These are phyloP conservation scores for Volutella citrinella DNA, from an alignment of 2,329 filamentous ascomycete species.

Conservation along the genomic window DNA sequence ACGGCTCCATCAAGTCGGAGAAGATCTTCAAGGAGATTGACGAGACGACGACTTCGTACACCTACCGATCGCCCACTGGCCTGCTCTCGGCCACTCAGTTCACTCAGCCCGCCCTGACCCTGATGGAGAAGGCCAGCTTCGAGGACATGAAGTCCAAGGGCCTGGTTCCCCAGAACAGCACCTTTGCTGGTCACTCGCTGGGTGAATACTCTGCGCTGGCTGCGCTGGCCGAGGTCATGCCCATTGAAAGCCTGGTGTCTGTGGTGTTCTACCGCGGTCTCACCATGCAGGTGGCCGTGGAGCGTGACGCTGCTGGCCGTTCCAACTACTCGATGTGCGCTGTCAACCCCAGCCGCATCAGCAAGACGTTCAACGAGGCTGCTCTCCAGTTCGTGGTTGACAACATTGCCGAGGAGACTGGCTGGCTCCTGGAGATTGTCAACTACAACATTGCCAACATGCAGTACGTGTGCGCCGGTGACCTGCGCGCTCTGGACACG, in stretches of 20 bases:
- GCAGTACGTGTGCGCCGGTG: slow-evolving; percentile 72
- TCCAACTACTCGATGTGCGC: slow-evolving; percentile 99
- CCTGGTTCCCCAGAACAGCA: slow-evolving; percentile 92
- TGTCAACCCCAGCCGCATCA: slow-evolving; percentile 96
- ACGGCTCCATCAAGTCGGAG: slow-evolving; percentile 94
- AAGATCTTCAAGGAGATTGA: slow-evolving; percentile 99
- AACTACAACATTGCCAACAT: slow-evolving; percentile 85
- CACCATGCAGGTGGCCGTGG: slow-evolving; percentile 98
- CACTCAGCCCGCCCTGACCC: slow-evolving; percentile 91
- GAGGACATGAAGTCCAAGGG: slow-evolving; percentile 99
- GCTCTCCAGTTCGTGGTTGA: slow-evolving; percentile 95
- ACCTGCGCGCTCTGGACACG: slow-evolving; percentile 68
- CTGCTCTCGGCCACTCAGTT: slow-evolving; percentile 97
- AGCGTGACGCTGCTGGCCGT: slow-evolving; percentile 86
- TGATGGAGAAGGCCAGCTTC: slow-evolving; percentile 99
- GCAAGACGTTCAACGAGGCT: slow-evolving; percentile 97
- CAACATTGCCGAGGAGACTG: slow-evolving; percentile 89
- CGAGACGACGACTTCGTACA: slow-evolving; percentile 92
- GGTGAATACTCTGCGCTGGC: slow-evolving; percentile 98
- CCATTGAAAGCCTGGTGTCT: slow-evolving; percentile 97
- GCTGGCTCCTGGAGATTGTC: slow-evolving; percentile 97
- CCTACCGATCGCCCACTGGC: slow-evolving; percentile 91
- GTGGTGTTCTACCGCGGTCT: slow-evolving; percentile 99
- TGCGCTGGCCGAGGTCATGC: slow-evolving; percentile 96
- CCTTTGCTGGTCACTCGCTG: slow-evolving; percentile 94